Conservation (phyloP, 306 rosid genomes). For the Fagus sylvatica region DNA sequence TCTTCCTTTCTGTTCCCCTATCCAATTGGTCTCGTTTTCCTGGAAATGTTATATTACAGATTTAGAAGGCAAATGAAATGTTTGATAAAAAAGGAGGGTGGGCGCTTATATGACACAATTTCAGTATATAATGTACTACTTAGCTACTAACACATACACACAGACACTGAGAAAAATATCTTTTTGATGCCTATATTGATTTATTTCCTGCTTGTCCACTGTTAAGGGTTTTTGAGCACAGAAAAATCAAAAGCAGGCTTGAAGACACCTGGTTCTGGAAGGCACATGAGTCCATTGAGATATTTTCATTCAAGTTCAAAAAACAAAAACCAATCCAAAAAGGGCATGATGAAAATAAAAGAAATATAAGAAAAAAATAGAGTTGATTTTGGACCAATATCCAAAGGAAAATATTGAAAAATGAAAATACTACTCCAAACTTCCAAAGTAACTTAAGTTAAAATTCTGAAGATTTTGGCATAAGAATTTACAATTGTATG, state of each 20-base stretch:
- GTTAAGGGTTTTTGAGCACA: background rate
- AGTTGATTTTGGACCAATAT: slow-evolving; percentile 4
- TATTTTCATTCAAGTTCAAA: background rate
- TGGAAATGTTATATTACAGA: slow-evolving; percentile 35
- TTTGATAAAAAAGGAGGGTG: background rate
- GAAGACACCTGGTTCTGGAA: too few species aligned
- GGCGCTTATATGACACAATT: background rate
- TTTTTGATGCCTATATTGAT: background rate
- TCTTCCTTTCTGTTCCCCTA: slow-evolving; percentile 21
- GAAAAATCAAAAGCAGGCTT: background rate
- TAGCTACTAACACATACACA: background rate
- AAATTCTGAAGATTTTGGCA: background rate
- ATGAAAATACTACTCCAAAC: background rate
- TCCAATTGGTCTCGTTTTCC: slow-evolving; percentile 31
- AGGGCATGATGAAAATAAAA: too few species aligned
- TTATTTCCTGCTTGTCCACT: background rate
- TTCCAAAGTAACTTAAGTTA: background rate
- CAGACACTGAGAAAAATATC: background rate
- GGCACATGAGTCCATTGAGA: background rate
- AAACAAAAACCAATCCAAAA: too few species aligned
- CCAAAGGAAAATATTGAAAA: background rate
- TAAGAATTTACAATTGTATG: too few species aligned
- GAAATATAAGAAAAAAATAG: background rate
- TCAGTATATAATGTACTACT: background rate
- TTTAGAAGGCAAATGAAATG: slow-evolving; percentile 11